Base-by-base conservation (phyloP, 164 flowering plant genomes). In the Hamamelis virginiana region DNA sequence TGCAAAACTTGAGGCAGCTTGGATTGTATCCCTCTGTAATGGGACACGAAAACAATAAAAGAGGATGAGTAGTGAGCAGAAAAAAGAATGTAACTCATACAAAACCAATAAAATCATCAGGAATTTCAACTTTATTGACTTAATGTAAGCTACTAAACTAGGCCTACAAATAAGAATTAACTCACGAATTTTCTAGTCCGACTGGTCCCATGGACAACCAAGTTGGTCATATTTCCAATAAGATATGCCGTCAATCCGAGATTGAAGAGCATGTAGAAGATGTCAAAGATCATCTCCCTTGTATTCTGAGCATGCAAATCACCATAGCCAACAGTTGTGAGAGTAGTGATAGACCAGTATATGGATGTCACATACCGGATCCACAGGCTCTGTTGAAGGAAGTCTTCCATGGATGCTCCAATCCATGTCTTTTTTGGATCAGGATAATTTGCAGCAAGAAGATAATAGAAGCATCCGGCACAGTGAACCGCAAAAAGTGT, bases 1-100 rank as follows among this genome's bases (percentile, higher is more conserved):
- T n/a, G n/a, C n/a, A n/a, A n/a, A n/a, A n/a, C n/a, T n/a, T n/a
- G n/a, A n/a, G n/a, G n/a, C n/a, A n/a, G n/a, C n/a, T n/a, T 92
- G 96, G 66, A 94, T 89, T 13, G 89, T 88, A 69, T 92, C 97
- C 73, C 98, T 89, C 98, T 94, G 77, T 10, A 56, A 72, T 1
- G 16, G 21, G 4, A 12, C n/a, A n/a, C n/a, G n/a, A n/a, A n/a
- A n/a, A n/a, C n/a, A n/a, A n/a, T n/a, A n/a, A n/a, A n/a, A n/a
- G n/a, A n/a, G n/a, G n/a, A n/a, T n/a, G n/a, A n/a, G n/a, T n/a
- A n/a, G n/a, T n/a, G n/a, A n/a, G n/a, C n/a, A n/a, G n/a, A n/a
- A n/a, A n/a, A n/a, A n/a, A n/a, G n/a, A n/a, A n/a, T n/a, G n/a
- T n/a, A n/a, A n/a, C n/a, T n/a, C n/a, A n/a, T n/a, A n/a, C n/a